Evolutionary conservation across 2,329 filamentous ascomycete genomes (phyloP), one percentile per base, ranked within the genome.

Genomic region (Fusarium pilosicola): DNA sequence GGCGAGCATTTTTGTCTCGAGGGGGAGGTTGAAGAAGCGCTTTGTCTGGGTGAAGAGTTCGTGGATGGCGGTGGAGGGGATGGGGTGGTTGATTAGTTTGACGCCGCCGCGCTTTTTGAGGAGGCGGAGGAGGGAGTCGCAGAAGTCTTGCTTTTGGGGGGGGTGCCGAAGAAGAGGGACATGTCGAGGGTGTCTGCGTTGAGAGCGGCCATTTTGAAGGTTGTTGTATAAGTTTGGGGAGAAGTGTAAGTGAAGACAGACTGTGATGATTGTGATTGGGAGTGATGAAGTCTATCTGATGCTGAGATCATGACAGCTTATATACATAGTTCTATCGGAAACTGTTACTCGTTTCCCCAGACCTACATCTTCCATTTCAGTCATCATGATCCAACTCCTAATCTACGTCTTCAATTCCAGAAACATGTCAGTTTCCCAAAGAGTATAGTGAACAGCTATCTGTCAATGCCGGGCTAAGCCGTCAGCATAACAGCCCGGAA

Each of bases 21-120:
- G 76, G 4, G 80, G 76, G 0, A 83, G 71, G 17, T 72, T 68
- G 58, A 83, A 83, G 74, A 82, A 82, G 32, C 65, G 71, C 9
- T 70, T 68, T 22, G 74, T 80, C 73, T 81, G 65, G 2, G 64
- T 9, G 13, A 79, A 79, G 7, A 79, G 59, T 17, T 73, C 48
- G 34, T 74, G 67, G 9, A 79, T 76, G 1, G 77, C 72, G 18
- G 73, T 52, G 1, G 70, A 60, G 0, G 78, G 74, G 34, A 79
- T 78, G 8, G 73, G 64, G 44, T 79, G 78, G 54, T 79, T 79
- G 48, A 76, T 57, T 0, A 79, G 62, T 38, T 79, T 79, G 52
- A 79, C 78, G 24, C 74, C 68, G 15, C 75, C 75, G 34, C 73
- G 71, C 38, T 66, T 74, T 44, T 75, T 79, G 20, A 79, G 67